Evolutionary conservation across 495 filamentous ascomycete species (phyloP), one percentile per base, ranked within the genome.

Genomic region (Penicillium herquei): DNA sequence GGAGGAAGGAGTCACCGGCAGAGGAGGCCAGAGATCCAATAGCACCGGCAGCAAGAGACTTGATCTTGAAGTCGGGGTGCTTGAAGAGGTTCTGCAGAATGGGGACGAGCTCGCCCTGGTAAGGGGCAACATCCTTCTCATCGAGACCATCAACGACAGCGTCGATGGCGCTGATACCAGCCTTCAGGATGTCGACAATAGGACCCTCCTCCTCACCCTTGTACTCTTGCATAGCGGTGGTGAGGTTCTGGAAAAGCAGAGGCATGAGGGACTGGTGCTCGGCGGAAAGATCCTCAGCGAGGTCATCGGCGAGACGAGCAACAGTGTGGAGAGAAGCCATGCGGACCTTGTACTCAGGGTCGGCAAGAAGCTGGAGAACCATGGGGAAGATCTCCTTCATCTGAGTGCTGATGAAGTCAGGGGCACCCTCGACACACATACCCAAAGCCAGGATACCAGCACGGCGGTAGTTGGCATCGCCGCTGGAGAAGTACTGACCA

Each of bases 401-500:
- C 77, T 97, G 92, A 8, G 91, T 94, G 56, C 87, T 88, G 62
- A 97, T 87, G 73, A 97, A 97, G 63, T 97, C 94, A 7, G 94
- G 94, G 35, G 94, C 95, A 58, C 94, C 94, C 74, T 98, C 94
- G 49, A 96, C 94, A 62, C 89, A 92, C 78, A 91, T 95, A 51
- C 93, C 94, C 5, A 98, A 79, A 7, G 94, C 87, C 58, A 98
- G 81, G 64, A 97, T 90, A 70, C 91, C 92, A 39, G 92, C 94
- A 69, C 91, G 88, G 45, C 92, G 86, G 70, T 85, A 88, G 55
- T 88, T 87, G 18, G 92, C 81, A 60, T 95, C 78, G 50, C 69
- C 67, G 63, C 79, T 84, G 63, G 78, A 84, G 67, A 92, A 87
- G 66, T 94, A 98, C 51, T 83, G 79, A 10, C 89, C 87, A 39